Evolutionary conservation across 495 filamentous ascomycete genomes (phyloP), one percentile per base, ranked within the genome.

Genomic region (Durotheca rogersii): DNA sequence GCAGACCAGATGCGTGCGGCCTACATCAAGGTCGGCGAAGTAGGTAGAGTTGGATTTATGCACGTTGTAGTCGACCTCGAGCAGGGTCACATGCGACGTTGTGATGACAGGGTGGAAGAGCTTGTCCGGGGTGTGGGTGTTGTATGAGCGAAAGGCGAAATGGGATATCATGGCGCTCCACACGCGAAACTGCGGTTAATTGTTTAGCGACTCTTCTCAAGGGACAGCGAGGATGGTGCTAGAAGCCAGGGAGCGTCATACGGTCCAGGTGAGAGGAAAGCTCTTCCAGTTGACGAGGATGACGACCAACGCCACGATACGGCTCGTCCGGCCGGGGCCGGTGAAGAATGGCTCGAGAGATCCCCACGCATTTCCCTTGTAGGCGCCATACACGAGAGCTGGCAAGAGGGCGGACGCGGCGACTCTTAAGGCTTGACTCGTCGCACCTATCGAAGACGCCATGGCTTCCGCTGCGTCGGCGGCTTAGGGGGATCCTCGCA

Each of bases 11-110:
- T 88, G 81, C 0, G 79, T 81, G 10, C 88, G 83, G 32, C 77
- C 75, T 32, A 88, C 76, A 67, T 92, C 88, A 11, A 90, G 78
- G 66, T 92, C 88, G 60, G 83, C 72, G 67, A 90, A 91, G 75
- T 89, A 93, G 3, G 88, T 93, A 45, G 73, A 80, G 72, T 93
- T 93, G 56, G 80, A 85, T 63, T 93, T 93, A 78, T 93, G 88
- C 29, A 88, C 49, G 72, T 93, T 92, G 71, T 89, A 86, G 69
- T 93, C 88, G 60, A 78, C 82, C 64, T 93, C 88, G 57, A 80
- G 74, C 9, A 87, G 65, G 0, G 80, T 72, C 30, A 81, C 78
- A 58, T 78, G 77, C 12, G 78, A 76, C 11, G 72, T 65, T 11
- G 81, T 81, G 47, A 88, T 77, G 48, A 81, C 65, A 20, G 84